A percentile compares a stretch with the other conserved stretches of the same genome.
Evolutionary conservation across 2,329 filamentous ascomycete species (phyloP).

Genomic region (Paecilomyces sp.): DNA sequence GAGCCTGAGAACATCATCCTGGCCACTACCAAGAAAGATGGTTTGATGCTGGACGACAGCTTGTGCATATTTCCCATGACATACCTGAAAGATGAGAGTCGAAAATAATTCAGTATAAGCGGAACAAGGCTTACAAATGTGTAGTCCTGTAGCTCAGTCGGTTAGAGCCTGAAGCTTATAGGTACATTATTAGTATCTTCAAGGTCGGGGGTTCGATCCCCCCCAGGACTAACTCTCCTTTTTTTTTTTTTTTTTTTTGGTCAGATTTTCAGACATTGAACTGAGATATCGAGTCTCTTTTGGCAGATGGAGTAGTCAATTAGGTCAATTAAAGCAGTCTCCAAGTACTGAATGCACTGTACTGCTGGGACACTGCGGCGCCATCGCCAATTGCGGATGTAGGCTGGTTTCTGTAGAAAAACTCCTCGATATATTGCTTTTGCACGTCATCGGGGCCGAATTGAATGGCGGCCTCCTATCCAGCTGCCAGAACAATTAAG

Average conservation of each 20-base stretch:
- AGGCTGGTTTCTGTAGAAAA: background rate
- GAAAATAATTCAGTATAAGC: background rate
- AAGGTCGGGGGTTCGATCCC: background rate
- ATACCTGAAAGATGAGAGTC: background rate
- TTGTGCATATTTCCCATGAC: too few relatives aligned
- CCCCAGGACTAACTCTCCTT: background rate
- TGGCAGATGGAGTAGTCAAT: background rate
- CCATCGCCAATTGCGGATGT: background rate
- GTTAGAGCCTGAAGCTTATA: background rate
- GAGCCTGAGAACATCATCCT: too few relatives aligned
- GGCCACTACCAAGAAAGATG: too few relatives aligned
- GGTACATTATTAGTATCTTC: background rate
- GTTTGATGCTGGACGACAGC: too few relatives aligned
- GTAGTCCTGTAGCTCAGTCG: background rate
- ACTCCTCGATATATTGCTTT: background rate
- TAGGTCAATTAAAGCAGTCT: background rate
- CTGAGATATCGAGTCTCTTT: background rate
- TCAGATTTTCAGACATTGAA: background rate
- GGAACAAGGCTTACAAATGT: background rate
- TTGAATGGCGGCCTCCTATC: background rate
- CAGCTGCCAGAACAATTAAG: too few relatives aligned
- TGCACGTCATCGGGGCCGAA: background rate
- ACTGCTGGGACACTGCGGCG: background rate
- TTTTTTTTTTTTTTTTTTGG: background rate
- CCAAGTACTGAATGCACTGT: background rate